These are phyloP conservation scores for Hymenoscyphus scutula DNA, from an alignment of 2,329 filamentous ascomycete species.

Conservation along the genomic window DNA sequence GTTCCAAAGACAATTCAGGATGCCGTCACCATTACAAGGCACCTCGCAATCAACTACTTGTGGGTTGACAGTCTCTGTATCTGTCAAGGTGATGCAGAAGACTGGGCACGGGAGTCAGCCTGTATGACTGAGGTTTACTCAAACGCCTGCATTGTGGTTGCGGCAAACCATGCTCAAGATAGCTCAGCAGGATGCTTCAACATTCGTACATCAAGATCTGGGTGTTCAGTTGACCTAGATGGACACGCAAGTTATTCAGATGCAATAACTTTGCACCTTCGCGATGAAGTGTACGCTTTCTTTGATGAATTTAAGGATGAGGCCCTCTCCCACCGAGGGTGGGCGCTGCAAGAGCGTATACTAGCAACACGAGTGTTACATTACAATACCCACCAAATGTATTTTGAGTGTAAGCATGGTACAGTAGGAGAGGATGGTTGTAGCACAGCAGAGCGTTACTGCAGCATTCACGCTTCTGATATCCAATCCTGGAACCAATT, in stretches of 20 bases:
- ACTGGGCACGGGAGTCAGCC: slow-evolving; percentile 32
- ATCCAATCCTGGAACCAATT: background rate
- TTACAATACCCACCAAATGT: background rate
- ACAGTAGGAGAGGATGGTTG: background rate
- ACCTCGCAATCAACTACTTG: slow-evolving; percentile 11
- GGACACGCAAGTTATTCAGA: background rate
- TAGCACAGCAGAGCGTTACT: background rate
- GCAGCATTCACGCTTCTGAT: background rate
- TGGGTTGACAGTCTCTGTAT: slow-evolving; percentile 25
- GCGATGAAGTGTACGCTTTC: background rate
- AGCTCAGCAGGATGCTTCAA: background rate
- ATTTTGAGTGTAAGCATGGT: background rate
- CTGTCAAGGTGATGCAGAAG: slow-evolving; percentile 17
- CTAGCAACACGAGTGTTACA: background rate
- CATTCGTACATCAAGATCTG: background rate
- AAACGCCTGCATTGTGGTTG: background rate
- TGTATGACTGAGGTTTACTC: slow-evolving; percentile 26
- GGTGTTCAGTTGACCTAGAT: background rate
- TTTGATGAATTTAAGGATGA: background rate
- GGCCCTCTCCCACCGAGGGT: background rate
- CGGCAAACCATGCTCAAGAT: background rate
- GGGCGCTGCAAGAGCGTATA: background rate
- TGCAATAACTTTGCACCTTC: background rate
- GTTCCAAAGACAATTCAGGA: background rate
- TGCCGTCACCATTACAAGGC: background rate